Evolutionary conservation across 2,329 filamentous ascomycete species (phyloP), one percentile per base, ranked within the genome.

Genomic region (Truncatella angustata): DNA sequence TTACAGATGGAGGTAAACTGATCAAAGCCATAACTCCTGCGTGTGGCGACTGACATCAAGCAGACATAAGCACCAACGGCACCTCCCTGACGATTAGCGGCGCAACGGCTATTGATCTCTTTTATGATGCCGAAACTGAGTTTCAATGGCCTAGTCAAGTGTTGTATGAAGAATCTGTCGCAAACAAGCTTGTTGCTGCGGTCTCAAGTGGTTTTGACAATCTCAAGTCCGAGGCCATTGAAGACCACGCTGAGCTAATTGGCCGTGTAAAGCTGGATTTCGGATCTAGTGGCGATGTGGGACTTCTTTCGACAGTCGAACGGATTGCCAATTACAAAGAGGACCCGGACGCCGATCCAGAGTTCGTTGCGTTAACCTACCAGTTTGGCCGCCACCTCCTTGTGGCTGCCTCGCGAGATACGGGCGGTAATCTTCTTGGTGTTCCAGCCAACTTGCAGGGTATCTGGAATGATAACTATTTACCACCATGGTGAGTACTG

Each of bases 371-470:
- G 4, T 61, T 71, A 45, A 66, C 66, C n/a, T 66, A 66, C 50
- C 62, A 68, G 10, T 66, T 66, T 20, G 66, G 67, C 0, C 58
- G 66, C n/a, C 67, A 71, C 53, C 60, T 70, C 16, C 60, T 73
- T 10, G 61, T 72, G 30, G 51, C 63, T 26, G 60, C 63, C n/a
- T 64, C 61, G 14, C 60, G 63, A 24, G 51, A 58, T 10, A 39
- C 45, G 14, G 45, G 45, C 10, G 61, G 56, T 18, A 63, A 62
- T 2, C 16, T 9, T 20, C 47, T 50, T 6, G 36, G 35, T 12
- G 58, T 76, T 5, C 73, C 74, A 1, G 70, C 73, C 4, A 76
- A 71, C 34, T 64, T 75, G 1, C 74, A 77, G 53, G 73, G 73
- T 2, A 69, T 75, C 35, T 76, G 72, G 73, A 75, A 73, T 51